These are phyloP conservation scores for Colletotrichum somersetense DNA, from an alignment of 2,329 filamentous ascomycete genomes.

Conservation along the genomic window DNA sequence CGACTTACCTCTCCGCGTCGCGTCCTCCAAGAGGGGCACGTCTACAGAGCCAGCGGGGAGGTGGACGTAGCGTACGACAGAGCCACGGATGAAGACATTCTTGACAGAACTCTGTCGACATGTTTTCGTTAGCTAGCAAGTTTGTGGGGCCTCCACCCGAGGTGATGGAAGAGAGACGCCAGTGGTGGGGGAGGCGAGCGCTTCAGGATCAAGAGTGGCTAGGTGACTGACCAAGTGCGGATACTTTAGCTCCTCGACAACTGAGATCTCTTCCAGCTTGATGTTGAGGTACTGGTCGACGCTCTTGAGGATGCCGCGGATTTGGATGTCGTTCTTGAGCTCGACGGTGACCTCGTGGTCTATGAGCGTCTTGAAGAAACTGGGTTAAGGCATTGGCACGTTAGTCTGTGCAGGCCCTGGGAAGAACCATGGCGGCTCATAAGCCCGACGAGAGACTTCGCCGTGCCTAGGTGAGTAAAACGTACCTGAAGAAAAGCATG, in stretches of 20 bases:
- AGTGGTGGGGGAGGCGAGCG: not conserved
- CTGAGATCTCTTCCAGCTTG: constrained; percentile 95
- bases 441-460: not conserved
- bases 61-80: constrained; percentile 93
- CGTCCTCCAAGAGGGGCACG: constrained; percentile 88
- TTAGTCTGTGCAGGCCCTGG: constrained; percentile 7
- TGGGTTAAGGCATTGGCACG: constrained; percentile 51
- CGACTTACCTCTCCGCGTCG: constrained; percentile 81
- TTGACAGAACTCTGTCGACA: constrained; percentile 78
- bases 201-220: not conserved
- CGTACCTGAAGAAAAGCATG: constrained; percentile 62
- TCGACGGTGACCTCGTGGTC: constrained; percentile 98
- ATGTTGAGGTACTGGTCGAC: constrained; percentile 99
- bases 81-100: constrained; percentile 95
- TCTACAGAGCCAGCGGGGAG: constrained; percentile 86
- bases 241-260: constrained; percentile 93
- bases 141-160: not conserved
- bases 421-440: too few relatives aligned
- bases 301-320: constrained; percentile 94
- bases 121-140: not conserved
- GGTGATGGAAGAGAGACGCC: not conserved
- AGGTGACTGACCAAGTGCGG: constrained; percentile 80
- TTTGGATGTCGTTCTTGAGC: constrained; percentile 99
- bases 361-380: constrained; percentile 99
- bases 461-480: not conserved